Percentiles rank a stretch among this genome's conserved stretches.
Conservation (phyloP, 1,284 basidiomycete genomes). For the Naganishia liquefaciens region DNA sequence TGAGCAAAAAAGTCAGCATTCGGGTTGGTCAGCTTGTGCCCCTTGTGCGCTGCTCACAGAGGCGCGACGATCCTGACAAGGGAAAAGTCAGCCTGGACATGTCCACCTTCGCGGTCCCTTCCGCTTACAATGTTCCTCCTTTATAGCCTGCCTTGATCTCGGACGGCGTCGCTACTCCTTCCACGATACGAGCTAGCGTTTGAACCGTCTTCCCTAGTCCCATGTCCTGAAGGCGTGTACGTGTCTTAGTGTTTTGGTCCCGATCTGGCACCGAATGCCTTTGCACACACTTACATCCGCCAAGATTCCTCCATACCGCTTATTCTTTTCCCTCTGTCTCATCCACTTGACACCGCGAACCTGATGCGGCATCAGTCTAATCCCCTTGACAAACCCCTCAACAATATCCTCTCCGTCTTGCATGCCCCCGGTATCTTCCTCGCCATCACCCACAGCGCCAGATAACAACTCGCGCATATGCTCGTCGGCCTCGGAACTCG, state of each 20-base stretch:
- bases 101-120: background rate
- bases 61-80: slow-evolving; percentile 71
- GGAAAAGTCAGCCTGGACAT: background rate
- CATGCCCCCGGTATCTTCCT: slow-evolving; percentile 52
- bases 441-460: slow-evolving; percentile 53
- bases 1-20: background rate
- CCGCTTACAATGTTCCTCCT: slow-evolving; percentile 67
- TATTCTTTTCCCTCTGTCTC: slow-evolving; percentile 75
- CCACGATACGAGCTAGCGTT: slow-evolving; percentile 76
- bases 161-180: slow-evolving; percentile 66
- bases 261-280: background rate
- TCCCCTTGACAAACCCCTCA: slow-evolving; percentile 68
- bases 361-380: slow-evolving; percentile 81
- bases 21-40: background rate
- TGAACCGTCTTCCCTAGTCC: slow-evolving; percentile 90
- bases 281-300: slow-evolving; percentile 74
- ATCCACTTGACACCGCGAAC: slow-evolving; percentile 81
- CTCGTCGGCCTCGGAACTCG: slow-evolving; percentile 58
- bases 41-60: slow-evolving; percentile 50
- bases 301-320: slow-evolving; percentile 80
- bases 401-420: slow-evolving; percentile 65
- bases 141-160: slow-evolving; percentile 71
- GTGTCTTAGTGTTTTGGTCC: background rate
- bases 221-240: slow-evolving; percentile 50
- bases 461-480: slow-evolving; percentile 58